Base-by-base conservation (phyloP, 83 land plant genomes). In the Larix sibirica region DNA sequence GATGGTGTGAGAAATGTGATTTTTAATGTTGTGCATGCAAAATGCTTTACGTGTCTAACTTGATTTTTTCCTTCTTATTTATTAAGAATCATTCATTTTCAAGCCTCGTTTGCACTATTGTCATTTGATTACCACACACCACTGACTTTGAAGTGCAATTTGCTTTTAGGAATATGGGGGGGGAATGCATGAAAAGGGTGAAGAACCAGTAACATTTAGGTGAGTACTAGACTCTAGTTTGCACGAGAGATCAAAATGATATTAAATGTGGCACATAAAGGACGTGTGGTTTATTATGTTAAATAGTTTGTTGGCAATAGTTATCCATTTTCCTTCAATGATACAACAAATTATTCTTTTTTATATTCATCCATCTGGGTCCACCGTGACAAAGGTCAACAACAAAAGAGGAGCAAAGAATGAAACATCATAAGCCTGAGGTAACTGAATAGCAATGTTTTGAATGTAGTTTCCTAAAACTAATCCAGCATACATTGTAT, bases 181-280 rank as follows among this genome's bases (percentile, higher is more conserved):
- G 92, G 88, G 97, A 96, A 4, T 95, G 99, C 90, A 90, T 64
- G 99, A 98, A 69, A 96, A 96, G 84, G 99, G 99, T 71, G 99
- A 98, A 85, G 86, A 94, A 60, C 99, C 99, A 17, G 94, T 98
- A 18, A 98, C 96, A 99, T 98, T 98, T 92, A 98, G 99, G 99
- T 98, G 69, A 84, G 80, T 50, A 50, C 56, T 42, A 71, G 17
- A n/a, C n/a, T n/a, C n/a, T n/a, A n/a, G n/a, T 38, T 42, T 71
- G 54, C 12, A 42, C 3, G 18, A 31, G 12, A 36, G 33, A 68
- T n/a, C n/a, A 68, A 16, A 50, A 28, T 36, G 42, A 24, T 50
- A 50, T 10, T 50, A 10, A 16, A 7, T 42, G 40, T 40, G 40
- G 2, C 1, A n/a, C 9, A n/a, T 20, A 0, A 28, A 28, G 38